Evolutionary conservation across 176 grass and related monocot species (phyloP).

Genomic region (Ensete ventricosum): DNA sequence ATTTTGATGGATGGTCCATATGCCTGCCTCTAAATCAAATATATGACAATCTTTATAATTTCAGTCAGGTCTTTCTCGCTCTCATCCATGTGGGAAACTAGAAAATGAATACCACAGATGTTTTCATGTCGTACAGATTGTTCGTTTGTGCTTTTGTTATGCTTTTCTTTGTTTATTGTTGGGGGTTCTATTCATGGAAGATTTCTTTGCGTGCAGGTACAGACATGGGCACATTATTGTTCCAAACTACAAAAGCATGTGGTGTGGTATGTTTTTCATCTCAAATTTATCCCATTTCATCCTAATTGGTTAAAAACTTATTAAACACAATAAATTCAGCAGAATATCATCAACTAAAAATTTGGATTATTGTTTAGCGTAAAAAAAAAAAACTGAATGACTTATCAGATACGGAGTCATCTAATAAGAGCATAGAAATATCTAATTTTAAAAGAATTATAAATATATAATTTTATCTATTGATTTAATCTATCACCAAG

Average conservation of each 20-base stretch:
- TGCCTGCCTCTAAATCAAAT: neutral
- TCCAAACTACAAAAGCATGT: slow-evolving; percentile 18
- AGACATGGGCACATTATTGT: neutral
- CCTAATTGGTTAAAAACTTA: neutral
- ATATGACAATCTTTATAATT: neutral
- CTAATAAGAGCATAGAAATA: too few relatives aligned
- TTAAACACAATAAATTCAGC: neutral
- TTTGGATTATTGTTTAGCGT: neutral
- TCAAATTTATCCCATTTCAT: neutral
- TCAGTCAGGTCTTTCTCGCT: neutral
- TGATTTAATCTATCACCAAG: too few relatives aligned
- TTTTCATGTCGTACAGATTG: neutral
- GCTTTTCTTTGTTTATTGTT: neutral
- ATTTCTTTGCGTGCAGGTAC: slow-evolving; percentile 43
- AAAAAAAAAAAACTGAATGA: neutral
- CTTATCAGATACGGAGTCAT: neutral
- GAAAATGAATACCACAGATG: neutral
- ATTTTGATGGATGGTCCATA: neutral
- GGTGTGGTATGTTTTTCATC: slow-evolving; percentile 49
- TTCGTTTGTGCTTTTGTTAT: neutral
- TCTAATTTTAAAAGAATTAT: too few relatives aligned
- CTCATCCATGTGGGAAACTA: neutral
- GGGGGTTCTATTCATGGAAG: slow-evolving; percentile 35
- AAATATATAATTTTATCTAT: too few relatives aligned
- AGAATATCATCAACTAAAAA: neutral